phyloP scores from a whole-genome alignment of 192 early-diverging fungal species.

The Podochytrium sp. region DNA sequence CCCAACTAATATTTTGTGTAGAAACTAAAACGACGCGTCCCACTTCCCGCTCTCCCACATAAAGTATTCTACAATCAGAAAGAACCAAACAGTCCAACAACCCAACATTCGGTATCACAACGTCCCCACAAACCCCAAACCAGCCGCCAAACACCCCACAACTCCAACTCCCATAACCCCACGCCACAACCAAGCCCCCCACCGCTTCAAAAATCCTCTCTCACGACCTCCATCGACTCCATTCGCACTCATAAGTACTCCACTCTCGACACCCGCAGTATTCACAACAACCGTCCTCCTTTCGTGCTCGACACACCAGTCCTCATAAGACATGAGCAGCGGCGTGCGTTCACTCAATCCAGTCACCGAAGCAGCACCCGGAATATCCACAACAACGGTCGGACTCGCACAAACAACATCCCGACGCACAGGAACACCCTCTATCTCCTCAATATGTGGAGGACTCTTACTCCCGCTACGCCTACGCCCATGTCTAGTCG shows the following conservation, averaged over 20 bases:
- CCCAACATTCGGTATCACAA: no score
- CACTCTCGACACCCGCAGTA: not conserved
- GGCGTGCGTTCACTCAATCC: not conserved
- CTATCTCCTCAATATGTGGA: no score
- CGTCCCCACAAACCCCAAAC: no score
- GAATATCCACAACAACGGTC: not conserved
- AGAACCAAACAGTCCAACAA: no score
- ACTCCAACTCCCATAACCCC: not conserved
- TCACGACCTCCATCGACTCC: not conserved
- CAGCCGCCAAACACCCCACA: not conserved
- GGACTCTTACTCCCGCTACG: not conserved
- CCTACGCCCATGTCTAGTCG: not conserved
- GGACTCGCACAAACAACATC: not conserved
- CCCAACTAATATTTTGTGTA: no score
- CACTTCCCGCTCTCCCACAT: no score
- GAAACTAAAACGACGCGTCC: no score
- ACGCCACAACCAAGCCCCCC: not conserved
- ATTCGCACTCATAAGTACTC: not conserved
- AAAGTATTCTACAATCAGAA: no score
- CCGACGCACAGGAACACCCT: no score
- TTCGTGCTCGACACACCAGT: conserved; percentile 11
- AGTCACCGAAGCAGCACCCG: not conserved
- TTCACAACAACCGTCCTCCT: not conserved
- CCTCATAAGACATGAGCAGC: conserved; percentile 24
- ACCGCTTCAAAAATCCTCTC: not conserved